Base-by-base conservation (phyloP, 2,329 filamentous ascomycete genomes). In the Epichloe festucae region DNA sequence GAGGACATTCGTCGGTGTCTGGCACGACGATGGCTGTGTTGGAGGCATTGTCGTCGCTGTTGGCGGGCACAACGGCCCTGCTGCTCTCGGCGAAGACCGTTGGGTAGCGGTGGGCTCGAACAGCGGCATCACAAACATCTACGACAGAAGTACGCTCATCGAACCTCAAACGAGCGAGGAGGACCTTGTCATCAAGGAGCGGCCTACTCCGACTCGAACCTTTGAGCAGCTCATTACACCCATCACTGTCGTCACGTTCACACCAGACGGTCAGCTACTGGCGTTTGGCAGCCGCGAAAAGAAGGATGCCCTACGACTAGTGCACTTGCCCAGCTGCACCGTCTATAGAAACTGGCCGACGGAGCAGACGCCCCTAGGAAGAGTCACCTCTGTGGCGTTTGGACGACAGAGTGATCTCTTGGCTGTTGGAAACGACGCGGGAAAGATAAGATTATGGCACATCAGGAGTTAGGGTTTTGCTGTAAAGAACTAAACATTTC, bases 261-360 rank as follows among this genome's bases (percentile, higher is more conserved):
- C 88, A 15, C 83, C 87, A 0, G 91, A 97, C 66, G 89, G 89
- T 1, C 93, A 98, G 70, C 71, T 97, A 48, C 71, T 98, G 58
- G 88, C 83, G 0, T 89, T 97, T 73, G 87, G 82, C 41, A 94
- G 87, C 68, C 79, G 79, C 55, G 86, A 86, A 77, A 95, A 95
- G 76, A 85, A 85, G 64, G 89, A 96, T 69, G 88, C 90, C 0
- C 70, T 98, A 65, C 78, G 86, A 62, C 71, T 98, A 57, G 89
- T 91, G 35, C 93, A 98, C 67, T 71, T 98, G 58, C 90, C 91
- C 0, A 90, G 81, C 59, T 95, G 89, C 67, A 95, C 89, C 1
- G 88, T 97, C 19, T 98, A 93, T 75, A 82, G 84, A 62, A 98
- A 98, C 69, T 98, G 93, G 93, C 93, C 93, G 23, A 98, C 91